Base-by-base conservation (phyloP, 1,139 yeast species). In the Kodamaea arcana region DNA sequence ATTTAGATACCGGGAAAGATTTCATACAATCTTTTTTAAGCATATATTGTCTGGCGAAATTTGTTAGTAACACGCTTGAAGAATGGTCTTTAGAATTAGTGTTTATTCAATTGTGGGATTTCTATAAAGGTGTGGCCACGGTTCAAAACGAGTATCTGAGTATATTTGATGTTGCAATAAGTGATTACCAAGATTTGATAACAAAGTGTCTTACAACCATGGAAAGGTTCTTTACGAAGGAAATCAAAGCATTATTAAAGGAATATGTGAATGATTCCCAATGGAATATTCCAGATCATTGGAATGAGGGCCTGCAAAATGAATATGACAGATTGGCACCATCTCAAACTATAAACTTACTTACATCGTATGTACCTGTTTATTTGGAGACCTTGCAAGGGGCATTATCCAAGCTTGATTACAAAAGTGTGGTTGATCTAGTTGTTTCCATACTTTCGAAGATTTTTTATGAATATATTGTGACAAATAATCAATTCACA, bases 71-170 rank as follows among this genome's bases (percentile, higher is more conserved):
- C 26, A 62, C 73, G 9, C 60, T 85, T 55, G 73, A 69, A 26
- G 63, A 62, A 33, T 83, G 92, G 90, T 75, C 80, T 26, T 76
- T 79, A 35, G 81, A 80, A 31, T 56, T 80, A 30, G 67, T 80
- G 9, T 84, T 81, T 50, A 61, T 83, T 13, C 84, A 80, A 48
- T 59, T 84, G 28, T 80, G 84, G 75, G 54, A 61, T 24, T 57
- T 65, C 3, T 72, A 60, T 61, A 66, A 66, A 30, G 57, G 47
- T 9, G 46, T 56, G 3, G 43, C 58, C 17, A 40, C 40, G 3
- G 34, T 33, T 24, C 32, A 37, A 21, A 43, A 29, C 24, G 37
- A 32, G 35, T 50, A 47, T 24, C 30, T 32, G 15, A 56, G 51
- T 26, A 66, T 83, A 24, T 83, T 83, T 48, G 82, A 74, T 32